Conservation (phyloP, 2,329 filamentous ascomycete genomes). For the Verruconis gallopava region DNA sequence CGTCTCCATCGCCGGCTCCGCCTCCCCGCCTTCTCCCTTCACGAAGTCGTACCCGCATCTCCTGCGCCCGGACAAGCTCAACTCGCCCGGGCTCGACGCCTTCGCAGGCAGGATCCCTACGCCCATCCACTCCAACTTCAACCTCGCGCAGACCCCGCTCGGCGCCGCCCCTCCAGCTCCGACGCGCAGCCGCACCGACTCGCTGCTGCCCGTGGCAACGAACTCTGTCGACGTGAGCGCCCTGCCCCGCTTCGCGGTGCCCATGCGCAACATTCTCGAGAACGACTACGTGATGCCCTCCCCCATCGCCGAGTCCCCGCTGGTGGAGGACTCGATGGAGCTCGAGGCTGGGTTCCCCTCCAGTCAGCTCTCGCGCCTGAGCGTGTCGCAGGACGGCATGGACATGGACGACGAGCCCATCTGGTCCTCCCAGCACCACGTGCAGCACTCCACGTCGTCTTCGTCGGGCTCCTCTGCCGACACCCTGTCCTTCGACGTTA, state of each 20-base stretch:
- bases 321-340: conserved; percentile 21
- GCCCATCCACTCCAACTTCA: conserved; percentile 27
- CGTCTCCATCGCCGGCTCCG: conserved; percentile 22
- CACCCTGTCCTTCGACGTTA: conserved; percentile 4
- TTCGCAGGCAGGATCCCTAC: conserved; percentile 23
- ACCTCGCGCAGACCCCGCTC: conserved; percentile 13
- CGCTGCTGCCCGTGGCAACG: conserved; percentile 19
- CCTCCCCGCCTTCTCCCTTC: conserved; percentile 20
- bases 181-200: conserved; percentile 16
- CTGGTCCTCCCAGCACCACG: not conserved
- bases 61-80: not conserved
- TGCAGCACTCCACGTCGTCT: conserved; percentile 15
- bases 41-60: conserved; percentile 19
- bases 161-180: not conserved
- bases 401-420: conserved; percentile 2
- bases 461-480: conserved; percentile 21
- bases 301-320: conserved; percentile 23
- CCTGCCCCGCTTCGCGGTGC: conserved; percentile 8
- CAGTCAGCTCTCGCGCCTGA: conserved; percentile 25
- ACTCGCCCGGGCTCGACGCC: conserved; percentile 4
- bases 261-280: not conserved
- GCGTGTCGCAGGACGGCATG: conserved; percentile 13
- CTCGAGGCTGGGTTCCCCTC: conserved; percentile 24
- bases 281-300: conserved; percentile 23
- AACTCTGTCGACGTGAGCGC: conserved; percentile 12